Percentiles rank a stretch among this genome's conserved stretches.
phyloP scores from a whole-genome alignment of 2,329 filamentous ascomycete genomes.

The Microcera coccophila region DNA sequence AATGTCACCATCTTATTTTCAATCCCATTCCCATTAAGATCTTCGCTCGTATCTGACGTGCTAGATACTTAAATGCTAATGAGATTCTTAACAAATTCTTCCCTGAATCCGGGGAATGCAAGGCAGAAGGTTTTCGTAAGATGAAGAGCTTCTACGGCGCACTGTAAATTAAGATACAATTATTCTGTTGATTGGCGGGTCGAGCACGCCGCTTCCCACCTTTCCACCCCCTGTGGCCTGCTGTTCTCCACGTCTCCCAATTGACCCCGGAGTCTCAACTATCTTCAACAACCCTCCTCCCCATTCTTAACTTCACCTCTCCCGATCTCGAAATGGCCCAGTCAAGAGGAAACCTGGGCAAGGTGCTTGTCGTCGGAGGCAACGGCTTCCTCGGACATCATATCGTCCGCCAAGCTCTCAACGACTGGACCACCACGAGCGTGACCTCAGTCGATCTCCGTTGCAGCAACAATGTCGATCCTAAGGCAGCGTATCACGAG shows the following conservation, averaged over 20 bases:
- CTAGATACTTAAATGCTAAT: too few relatives aligned
- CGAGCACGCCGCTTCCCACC: too few relatives aligned
- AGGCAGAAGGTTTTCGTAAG: too few relatives aligned
- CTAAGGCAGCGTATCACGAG: constrained; percentile 61
- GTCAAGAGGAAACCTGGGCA: constrained; percentile 52
- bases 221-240: too few relatives aligned
- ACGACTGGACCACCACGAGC: constrained; percentile 44
- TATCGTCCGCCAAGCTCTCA: constrained; percentile 69
- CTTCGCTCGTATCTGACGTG: too few relatives aligned
- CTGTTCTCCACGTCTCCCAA: neutral
- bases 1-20: too few relatives aligned
- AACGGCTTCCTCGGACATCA: constrained; percentile 83
- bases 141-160: too few relatives aligned
- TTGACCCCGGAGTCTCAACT: neutral
- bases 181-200: too few relatives aligned
- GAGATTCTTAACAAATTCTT: too few relatives aligned
- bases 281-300: constrained; percentile 6
- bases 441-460: constrained; percentile 71
- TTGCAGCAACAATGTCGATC: constrained; percentile 64
- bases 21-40: too few relatives aligned
- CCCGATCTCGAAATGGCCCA: constrained; percentile 16
- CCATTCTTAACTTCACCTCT: neutral
- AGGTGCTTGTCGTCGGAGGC: constrained; percentile 74
- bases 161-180: too few relatives aligned
- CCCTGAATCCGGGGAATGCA: too few relatives aligned